A percentile compares a stretch with the other conserved stretches of the same genome.
phyloP scores from a whole-genome alignment of 208 protist genomes.

The Leishmania aethiopica region DNA sequence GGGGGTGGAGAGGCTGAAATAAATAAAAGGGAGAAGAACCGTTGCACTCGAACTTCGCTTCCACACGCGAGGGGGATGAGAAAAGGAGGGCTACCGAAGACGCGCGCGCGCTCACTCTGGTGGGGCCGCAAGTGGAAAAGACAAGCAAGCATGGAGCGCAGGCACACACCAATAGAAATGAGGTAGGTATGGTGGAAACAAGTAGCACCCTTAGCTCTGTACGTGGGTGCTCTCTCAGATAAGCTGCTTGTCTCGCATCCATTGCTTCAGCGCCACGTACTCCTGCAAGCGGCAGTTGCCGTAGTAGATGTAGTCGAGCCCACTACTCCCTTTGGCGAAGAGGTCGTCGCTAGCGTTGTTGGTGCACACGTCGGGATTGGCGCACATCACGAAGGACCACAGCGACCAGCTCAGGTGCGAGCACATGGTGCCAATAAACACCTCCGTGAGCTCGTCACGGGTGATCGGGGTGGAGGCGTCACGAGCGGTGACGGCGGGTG shows the following conservation, averaged over 20 bases:
- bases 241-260: constrained; percentile 54
- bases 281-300: constrained; percentile 78
- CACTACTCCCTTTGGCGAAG: constrained; percentile 79
- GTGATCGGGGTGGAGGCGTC: constrained; percentile 31
- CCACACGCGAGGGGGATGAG: not conserved
- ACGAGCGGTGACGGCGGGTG: not conserved
- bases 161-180: not conserved
- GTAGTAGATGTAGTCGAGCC: constrained; percentile 83
- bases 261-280: constrained; percentile 72
- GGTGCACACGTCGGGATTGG: constrained; percentile 54
- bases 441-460: constrained; percentile 59
- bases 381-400: constrained; percentile 80
- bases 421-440: constrained; percentile 81
- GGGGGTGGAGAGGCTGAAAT: not conserved
- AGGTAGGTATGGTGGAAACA: not conserved
- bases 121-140: not conserved
- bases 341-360: constrained; percentile 48
- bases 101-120: too few relatives aligned
- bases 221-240: constrained; percentile 18
- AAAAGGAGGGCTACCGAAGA: not conserved
- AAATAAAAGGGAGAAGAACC: not conserved
- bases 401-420: constrained; percentile 80
- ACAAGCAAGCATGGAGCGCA: not conserved
- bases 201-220: not conserved
- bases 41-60: not conserved